These are phyloP conservation scores for Penicillium freii DNA, from an alignment of 2,329 filamentous ascomycete genomes.

Conservation along the genomic window DNA sequence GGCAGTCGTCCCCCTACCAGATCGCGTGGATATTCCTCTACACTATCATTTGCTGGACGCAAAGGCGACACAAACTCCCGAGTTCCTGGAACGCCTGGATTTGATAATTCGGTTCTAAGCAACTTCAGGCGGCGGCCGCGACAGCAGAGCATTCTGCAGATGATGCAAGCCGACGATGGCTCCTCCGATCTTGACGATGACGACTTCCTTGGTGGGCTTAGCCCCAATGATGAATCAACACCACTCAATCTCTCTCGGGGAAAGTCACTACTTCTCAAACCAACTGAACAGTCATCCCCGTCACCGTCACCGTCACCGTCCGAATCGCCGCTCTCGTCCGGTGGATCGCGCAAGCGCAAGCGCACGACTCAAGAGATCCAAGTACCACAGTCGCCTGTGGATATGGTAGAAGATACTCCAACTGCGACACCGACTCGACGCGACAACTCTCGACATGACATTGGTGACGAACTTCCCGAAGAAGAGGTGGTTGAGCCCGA, in stretches of 20 bases:
- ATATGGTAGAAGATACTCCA: constrained; percentile 21
- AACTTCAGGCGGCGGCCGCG: constrained; percentile 46
- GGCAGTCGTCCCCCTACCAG: constrained; percentile 38
- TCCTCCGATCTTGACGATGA: constrained; percentile 40
- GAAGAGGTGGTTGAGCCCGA: constrained; percentile 1
- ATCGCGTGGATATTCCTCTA: constrained; percentile 42
- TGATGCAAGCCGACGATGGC: constrained; percentile 44
- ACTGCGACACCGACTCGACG: constrained; percentile 14
- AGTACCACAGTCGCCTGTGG: constrained; percentile 24
- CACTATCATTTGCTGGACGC: constrained; percentile 38
- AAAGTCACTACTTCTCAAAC: constrained; percentile 30
- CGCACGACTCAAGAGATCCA: constrained; percentile 27
- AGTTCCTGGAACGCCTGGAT: constrained; percentile 42
- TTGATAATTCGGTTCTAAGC: constrained; percentile 45
- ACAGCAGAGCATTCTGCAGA: constrained; percentile 46
- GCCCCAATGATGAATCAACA: constrained; percentile 47
- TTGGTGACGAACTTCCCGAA: not conserved
- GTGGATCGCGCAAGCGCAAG: constrained; percentile 41
- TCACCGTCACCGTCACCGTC: constrained; percentile 27
- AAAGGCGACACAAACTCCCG: constrained; percentile 38
- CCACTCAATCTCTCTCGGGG: constrained; percentile 39
- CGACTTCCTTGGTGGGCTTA: constrained; percentile 45
- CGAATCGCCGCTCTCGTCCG: constrained; percentile 27
- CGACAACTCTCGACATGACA: not conserved
- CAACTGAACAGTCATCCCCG: constrained; percentile 14